Evolutionary conservation across 2,329 filamentous ascomycete species (phyloP).

Genomic region (Bipolaris cookei): DNA sequence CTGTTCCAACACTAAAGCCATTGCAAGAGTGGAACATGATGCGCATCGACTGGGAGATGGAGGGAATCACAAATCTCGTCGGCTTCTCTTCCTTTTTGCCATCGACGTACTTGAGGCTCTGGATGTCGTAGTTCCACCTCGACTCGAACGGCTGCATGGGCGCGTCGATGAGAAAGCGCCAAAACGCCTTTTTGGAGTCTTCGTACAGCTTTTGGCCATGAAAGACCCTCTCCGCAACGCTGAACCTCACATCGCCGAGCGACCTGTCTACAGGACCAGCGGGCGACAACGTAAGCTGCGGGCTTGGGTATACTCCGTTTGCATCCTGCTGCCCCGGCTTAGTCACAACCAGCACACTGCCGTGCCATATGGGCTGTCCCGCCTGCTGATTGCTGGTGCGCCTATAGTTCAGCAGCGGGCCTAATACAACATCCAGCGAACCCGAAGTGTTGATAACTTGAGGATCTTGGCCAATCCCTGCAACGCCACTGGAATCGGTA

Average conservation of each 20-base stretch:
- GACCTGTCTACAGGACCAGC: conserved; percentile 51
- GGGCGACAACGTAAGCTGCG: conserved; percentile 64
- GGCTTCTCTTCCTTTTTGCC: conserved; percentile 48
- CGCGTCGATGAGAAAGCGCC: conserved; percentile 64
- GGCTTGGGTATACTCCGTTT: conserved; percentile 45
- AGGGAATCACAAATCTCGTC: conserved; percentile 62
- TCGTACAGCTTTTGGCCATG: conserved; percentile 65
- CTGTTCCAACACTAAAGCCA: conserved; percentile 70
- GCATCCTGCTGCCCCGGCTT: conserved; percentile 66
- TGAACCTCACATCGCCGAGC: conserved; percentile 33
- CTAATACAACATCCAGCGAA: conserved; percentile 66
- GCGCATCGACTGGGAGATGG: conserved; percentile 68
- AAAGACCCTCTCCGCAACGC: conserved; percentile 43
- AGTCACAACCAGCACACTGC: conserved; percentile 84
- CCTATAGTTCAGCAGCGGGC: conserved; percentile 79
- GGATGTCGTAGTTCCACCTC: conserved; percentile 79
- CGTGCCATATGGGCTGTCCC: conserved; percentile 69
- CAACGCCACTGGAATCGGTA: conserved; percentile 32
- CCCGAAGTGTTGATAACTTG: conserved; percentile 52
- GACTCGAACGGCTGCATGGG: conserved; percentile 75
- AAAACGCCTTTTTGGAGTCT: conserved; percentile 64
- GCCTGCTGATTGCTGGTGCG: conserved; percentile 66
- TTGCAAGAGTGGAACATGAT: conserved; percentile 75
- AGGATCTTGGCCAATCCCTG: conserved; percentile 53
- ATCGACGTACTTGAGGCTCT: conserved; percentile 67